Conservation (phyloP, 2,329 filamentous ascomycete genomes). For the Calonectria ilicicola region DNA sequence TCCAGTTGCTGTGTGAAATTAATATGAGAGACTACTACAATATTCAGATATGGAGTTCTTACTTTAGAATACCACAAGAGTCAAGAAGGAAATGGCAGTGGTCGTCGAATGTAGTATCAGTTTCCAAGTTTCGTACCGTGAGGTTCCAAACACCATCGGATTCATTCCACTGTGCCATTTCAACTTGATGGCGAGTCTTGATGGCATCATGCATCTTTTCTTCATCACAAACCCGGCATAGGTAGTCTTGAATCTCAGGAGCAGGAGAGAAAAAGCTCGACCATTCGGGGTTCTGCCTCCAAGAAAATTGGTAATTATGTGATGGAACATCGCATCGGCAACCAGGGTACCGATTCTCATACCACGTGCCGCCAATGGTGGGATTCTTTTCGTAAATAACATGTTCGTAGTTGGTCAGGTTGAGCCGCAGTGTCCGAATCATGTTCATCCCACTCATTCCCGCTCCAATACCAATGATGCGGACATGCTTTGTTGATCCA, state of each 20-base stretch:
- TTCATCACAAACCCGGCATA: constrained; percentile 14
- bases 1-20: constrained; percentile 14
- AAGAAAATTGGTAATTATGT: constrained; percentile 28
- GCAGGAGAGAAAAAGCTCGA: constrained; percentile 16
- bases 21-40: not conserved
- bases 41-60: not conserved
- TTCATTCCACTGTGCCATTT: constrained; percentile 14
- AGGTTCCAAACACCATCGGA: not conserved
- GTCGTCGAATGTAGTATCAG: not conserved
- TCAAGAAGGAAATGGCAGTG: constrained; percentile 17
- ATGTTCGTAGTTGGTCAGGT: constrained; percentile 16
- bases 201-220: constrained; percentile 6
- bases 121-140: not conserved
- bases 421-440: constrained; percentile 8
- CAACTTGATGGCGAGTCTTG: constrained; percentile 15
- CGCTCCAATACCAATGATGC: constrained; percentile 16
- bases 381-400: constrained; percentile 27
- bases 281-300: constrained; percentile 19
- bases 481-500: not conserved
- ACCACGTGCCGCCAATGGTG: constrained; percentile 22
- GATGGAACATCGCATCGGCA: constrained; percentile 27
- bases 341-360: constrained; percentile 26
- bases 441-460: constrained; percentile 25
- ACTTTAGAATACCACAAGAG: constrained; percentile 21
- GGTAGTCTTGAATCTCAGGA: constrained; percentile 15